phyloP scores from a whole-genome alignment of 257 asterid species.

The Nicotiana undulata region DNA sequence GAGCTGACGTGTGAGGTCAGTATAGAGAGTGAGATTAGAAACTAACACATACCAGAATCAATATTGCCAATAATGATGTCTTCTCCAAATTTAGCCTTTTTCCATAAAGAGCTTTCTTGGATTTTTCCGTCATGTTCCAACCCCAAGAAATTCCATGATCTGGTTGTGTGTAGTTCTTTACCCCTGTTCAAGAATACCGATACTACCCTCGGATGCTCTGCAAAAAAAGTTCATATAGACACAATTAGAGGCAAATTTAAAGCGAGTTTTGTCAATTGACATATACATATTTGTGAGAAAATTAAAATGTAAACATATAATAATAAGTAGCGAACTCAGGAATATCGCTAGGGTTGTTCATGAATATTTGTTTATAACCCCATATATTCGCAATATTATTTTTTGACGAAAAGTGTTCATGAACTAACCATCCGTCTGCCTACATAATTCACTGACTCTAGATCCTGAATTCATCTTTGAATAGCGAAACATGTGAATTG shows the following conservation, averaged over 20 bases:
- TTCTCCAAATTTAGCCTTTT: conserved; percentile 83
- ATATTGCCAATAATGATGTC: conserved; percentile 76
- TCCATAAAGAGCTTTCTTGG: conserved; percentile 51
- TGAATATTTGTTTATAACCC: no score
- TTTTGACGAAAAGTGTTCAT: no score
- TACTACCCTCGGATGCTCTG: conserved; percentile 66
- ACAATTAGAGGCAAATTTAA: neutral
- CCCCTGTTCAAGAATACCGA: conserved; percentile 79
- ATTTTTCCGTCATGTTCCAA: conserved; percentile 49
- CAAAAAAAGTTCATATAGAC: neutral
- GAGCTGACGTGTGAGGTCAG: neutral
- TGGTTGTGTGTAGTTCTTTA: conserved; percentile 73
- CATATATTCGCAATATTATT: no score
- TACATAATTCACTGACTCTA: neutral
- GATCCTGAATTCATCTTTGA: conserved; percentile 40
- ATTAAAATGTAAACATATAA: no score
- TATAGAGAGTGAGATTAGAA: neutral
- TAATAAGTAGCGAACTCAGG: no score
- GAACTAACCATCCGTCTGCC: no score
- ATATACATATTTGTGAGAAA: no score
- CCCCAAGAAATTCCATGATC: conserved; percentile 91
- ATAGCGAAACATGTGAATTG: neutral
- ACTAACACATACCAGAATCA: conserved; percentile 64
- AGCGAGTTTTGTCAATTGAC: neutral
- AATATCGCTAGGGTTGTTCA: no score